Base-by-base conservation (phyloP, 2,329 filamentous ascomycete genomes). In the Colletotrichum godetiae region DNA sequence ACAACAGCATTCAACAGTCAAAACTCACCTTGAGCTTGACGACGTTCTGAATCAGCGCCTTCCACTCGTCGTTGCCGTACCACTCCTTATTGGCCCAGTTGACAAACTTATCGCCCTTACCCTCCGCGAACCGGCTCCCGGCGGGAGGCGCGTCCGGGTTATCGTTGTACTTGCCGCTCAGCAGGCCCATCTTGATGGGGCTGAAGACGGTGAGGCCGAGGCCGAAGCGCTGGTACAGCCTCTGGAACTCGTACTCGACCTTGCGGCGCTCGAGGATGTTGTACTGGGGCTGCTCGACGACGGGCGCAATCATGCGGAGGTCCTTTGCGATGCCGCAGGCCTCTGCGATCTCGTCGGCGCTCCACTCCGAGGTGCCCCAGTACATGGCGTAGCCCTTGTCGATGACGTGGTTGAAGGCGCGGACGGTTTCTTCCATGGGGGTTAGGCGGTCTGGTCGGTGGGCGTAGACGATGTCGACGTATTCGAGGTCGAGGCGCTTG, bases 341-440 rank as follows among this genome's bases (percentile, higher is more conserved):
- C 72, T 90, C 86, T 6, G 88, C 87, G 77, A 93, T 93, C 83
- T 93, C 91, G 75, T 90, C 87, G n/a, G 92, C 91, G 68, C 86
- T 87, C 92, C 92, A 93, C 80, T 93, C 91, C 1, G 90, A 92
- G 0, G 92, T 93, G 52, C 91, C 92, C 92, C 92, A 93, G 85
- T 93, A 93, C 75, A 93, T 88, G 1, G 91, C 90, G 83, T 92
- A 91, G 69, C 92, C 92, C 8, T 87, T 86, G 78, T 91, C 86
- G 78, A 94, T 93, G 49, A 93, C 84, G 79, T 92, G 85, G 84
- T 93, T 93, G 85, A 94, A 94, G 24, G 89, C 92, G 68, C 91
- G 87, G 8, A 94, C 92, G 7, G 88, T 90, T 83, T 94, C 92
- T 80, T 93, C 91, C 85, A 94, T 92, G 0, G 92, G 92, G 0